These are phyloP conservation scores for Diplosphaera chodatii DNA, from an alignment of 139 green algal species.

Conservation along the genomic window DNA sequence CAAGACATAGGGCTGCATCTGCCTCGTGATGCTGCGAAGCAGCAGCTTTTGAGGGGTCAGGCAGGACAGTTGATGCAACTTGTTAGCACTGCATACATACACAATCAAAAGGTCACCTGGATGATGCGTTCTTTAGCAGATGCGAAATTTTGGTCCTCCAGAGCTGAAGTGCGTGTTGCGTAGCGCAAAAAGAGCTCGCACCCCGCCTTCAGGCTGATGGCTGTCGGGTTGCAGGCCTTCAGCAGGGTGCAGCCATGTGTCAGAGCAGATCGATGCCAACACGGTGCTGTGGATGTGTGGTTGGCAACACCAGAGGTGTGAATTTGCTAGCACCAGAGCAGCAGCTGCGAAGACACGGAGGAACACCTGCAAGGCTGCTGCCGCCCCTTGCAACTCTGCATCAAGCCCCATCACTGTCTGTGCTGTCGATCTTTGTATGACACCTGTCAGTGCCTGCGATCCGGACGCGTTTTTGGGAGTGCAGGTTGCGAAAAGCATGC, in stretches of 20 bases:
- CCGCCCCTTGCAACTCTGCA: conserved; percentile 74
- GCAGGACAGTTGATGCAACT: too few species aligned
- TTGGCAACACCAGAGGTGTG: too few species aligned
- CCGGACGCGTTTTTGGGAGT: neutral
- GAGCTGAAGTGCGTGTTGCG: conserved; percentile 74
- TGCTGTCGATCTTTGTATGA: conserved; percentile 66
- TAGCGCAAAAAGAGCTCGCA: conserved; percentile 95
- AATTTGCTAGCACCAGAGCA: neutral
- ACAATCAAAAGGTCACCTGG: conserved; percentile 35
- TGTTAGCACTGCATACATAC: too few species aligned
- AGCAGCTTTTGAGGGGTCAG: too few species aligned
- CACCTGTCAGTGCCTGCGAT: conserved; percentile 58
- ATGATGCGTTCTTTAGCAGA: conserved; percentile 71
- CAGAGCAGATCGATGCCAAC: too few species aligned
- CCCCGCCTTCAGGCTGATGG: conserved; percentile 81
- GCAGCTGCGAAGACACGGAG: neutral
- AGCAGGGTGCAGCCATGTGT: too few species aligned
- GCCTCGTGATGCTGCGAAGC: too few species aligned
- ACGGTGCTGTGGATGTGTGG: too few species aligned
- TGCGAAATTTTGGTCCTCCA: conserved; percentile 74
- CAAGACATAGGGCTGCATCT: neutral
- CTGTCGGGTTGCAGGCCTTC: conserved; percentile 72
- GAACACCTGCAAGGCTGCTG: conserved; percentile 58
- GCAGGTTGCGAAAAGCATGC: too few species aligned
- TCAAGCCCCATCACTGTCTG: conserved; percentile 86